Percentiles rank a stretch among this genome's conserved stretches.
phyloP scores from a whole-genome alignment of 2,329 filamentous ascomycete genomes.

The Blastomyces percursus region DNA sequence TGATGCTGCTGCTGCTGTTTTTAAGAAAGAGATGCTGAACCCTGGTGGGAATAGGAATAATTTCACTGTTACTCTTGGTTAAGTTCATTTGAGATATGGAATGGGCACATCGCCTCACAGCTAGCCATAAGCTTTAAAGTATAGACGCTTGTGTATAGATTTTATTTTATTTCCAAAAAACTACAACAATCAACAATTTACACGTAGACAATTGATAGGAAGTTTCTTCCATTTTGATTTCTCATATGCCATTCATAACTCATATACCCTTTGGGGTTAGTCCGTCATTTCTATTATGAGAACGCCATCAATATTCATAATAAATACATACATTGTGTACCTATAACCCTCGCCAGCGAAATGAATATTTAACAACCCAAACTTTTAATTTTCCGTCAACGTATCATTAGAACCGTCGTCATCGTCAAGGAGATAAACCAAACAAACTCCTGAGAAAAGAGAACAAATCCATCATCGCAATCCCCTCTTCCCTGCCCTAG shows the following conservation, averaged over 20 bases:
- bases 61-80: constrained; percentile 64
- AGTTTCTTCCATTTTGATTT: neutral
- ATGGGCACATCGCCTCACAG: neutral
- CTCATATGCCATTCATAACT: neutral
- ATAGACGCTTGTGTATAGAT: no score
- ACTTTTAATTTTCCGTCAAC: neutral
- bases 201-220: neutral
- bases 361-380: neutral
- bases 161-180: no score
- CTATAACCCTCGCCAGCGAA: neutral
- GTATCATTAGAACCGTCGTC: neutral
- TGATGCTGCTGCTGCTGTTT: constrained; percentile 24
- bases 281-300: neutral
- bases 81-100: neutral
- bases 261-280: neutral
- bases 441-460: neutral
- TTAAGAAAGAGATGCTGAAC: constrained; percentile 65
- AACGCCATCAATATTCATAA: neutral
- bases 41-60: constrained; percentile 74
- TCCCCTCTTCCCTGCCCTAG: no score
- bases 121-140: no score
- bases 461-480: neutral
- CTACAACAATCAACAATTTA: neutral
- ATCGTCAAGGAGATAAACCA: neutral
- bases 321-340: neutral